A percentile compares a stretch with the other conserved stretches of the same genome.
These are phyloP conservation scores for Boletus huronensis DNA, from an alignment of 768 basidiomycete genomes.

Conservation along the genomic window DNA sequence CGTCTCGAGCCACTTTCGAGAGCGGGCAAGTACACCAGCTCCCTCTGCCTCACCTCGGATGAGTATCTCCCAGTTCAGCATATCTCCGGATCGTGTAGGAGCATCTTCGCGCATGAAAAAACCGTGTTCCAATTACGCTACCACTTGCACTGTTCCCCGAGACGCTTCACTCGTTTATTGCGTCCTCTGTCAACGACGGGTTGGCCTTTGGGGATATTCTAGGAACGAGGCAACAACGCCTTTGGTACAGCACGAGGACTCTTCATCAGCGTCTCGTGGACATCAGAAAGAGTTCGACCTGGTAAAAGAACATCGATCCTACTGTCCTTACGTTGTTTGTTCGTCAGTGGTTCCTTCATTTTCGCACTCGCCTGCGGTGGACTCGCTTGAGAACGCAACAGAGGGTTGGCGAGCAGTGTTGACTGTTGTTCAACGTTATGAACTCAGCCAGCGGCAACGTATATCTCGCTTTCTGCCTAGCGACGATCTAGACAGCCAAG, in stretches of 20 bases:
- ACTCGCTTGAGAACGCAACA: slow-evolving; percentile 31
- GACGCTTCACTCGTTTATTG: slow-evolving; percentile 62
- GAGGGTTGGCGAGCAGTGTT: slow-evolving; percentile 86
- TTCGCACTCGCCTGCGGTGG: slow-evolving; percentile 28
- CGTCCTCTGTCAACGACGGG: slow-evolving; percentile 67
- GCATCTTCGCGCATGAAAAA: slow-evolving; percentile 8
- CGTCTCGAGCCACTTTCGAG: slow-evolving; percentile 22
- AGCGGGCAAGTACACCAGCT: slow-evolving; percentile 18
- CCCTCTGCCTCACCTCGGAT: slow-evolving; percentile 21
- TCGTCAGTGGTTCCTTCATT: slow-evolving; percentile 63
- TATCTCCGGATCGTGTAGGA: slow-evolving; percentile 13
- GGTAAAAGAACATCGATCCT: slow-evolving; percentile 77
- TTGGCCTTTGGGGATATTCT: slow-evolving; percentile 75
- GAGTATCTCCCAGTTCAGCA: slow-evolving; percentile 17
- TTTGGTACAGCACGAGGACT: slow-evolving; percentile 10
- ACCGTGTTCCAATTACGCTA: neutral
- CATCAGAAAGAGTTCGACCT: slow-evolving; percentile 60
- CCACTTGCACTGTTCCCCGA: slow-evolving; percentile 11
- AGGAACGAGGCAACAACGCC: slow-evolving; percentile 17
- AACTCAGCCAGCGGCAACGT: slow-evolving; percentile 55
- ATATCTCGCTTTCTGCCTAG: slow-evolving; percentile 28
- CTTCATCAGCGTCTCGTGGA: slow-evolving; percentile 19
- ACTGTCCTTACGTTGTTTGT: slow-evolving; percentile 78
- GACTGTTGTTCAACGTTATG: slow-evolving; percentile 62
- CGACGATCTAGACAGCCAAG: slow-evolving; percentile 29